Conservation (phyloP, 495 filamentous ascomycete species). For the Penicillium paradoxum region DNA sequence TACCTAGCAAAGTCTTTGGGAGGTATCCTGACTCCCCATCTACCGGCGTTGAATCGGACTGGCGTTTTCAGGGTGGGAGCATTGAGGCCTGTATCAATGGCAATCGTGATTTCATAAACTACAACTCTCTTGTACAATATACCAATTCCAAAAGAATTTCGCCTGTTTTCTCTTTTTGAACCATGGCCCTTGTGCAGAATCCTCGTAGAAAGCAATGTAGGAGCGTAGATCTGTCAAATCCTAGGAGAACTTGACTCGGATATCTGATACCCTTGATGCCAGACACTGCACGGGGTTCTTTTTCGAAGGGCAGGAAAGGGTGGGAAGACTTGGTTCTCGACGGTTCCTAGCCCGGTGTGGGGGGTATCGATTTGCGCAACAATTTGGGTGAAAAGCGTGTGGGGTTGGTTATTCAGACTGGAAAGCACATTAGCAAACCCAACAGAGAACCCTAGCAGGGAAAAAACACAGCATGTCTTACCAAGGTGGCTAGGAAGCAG, state of each 20-base stretch:
- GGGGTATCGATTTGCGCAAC: constrained; percentile 2
- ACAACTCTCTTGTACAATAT: constrained; percentile 27
- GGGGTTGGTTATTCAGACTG: constrained; percentile 3
- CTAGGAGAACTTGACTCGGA: not conserved
- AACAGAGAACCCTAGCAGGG: not conserved
- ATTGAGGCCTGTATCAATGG: constrained; percentile 17
- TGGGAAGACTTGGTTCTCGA: not conserved
- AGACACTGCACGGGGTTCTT: not conserved
- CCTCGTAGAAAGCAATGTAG: not conserved
- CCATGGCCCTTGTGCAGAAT: not conserved
- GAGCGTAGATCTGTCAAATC: not conserved
- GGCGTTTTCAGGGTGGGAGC: constrained; percentile 16
- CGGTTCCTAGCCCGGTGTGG: not conserved
- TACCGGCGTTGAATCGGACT: constrained; percentile 19
- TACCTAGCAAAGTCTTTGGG: not conserved
- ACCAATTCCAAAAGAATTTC: constrained; percentile 16
- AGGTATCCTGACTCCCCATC: constrained; percentile 1
- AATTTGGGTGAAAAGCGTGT: not conserved
- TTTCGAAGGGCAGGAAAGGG: not conserved
- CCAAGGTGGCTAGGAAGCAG: constrained; percentile 89
- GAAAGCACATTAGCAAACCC: not conserved
- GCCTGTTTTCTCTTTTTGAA: not conserved
- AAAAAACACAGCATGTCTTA: constrained; percentile 20
- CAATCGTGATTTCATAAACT: constrained; percentile 20
- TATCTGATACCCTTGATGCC: not conserved